Conservation (phyloP, 306 rosid species). For the Lathyrus tuberosus region DNA sequence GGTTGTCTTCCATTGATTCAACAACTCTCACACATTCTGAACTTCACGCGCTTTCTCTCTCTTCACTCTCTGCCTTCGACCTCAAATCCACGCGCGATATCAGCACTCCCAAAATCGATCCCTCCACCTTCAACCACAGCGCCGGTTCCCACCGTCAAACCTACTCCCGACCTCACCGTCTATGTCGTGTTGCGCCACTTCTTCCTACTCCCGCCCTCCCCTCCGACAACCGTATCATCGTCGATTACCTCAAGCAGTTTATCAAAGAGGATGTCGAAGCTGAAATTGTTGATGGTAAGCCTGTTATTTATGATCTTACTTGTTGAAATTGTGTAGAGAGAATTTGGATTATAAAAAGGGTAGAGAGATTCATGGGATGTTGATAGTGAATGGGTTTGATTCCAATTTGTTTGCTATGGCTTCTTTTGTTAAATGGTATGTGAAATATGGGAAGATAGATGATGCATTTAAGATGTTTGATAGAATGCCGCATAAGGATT, state of each 20-base stretch:
- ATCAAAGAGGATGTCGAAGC: constrained; percentile 64
- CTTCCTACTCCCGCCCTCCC: constrained; percentile 53
- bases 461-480: too few relatives aligned
- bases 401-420: too few relatives aligned
- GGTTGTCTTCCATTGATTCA: constrained; percentile 50
- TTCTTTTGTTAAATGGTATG: too few relatives aligned
- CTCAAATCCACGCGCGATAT: constrained; percentile 34
- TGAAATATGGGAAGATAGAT: too few relatives aligned
- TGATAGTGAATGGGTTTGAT: too few relatives aligned
- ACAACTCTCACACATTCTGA: constrained; percentile 73
- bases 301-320: too few relatives aligned
- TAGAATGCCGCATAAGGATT: too few relatives aligned
- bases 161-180: constrained; percentile 64
- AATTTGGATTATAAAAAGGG: too few relatives aligned
- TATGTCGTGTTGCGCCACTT: constrained; percentile 62
- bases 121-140: constrained; percentile 70
- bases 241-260: constrained; percentile 61
- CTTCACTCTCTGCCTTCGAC: constrained; percentile 51
- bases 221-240: constrained; percentile 55
- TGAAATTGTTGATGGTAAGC: too few relatives aligned
- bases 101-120: constrained; percentile 68
- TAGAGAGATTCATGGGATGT: too few relatives aligned
- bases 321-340: too few relatives aligned
- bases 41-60: constrained; percentile 68
- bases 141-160: constrained; percentile 86